Conservation (phyloP, 163 green algal species). For the Scenedesmus sp. region DNA sequence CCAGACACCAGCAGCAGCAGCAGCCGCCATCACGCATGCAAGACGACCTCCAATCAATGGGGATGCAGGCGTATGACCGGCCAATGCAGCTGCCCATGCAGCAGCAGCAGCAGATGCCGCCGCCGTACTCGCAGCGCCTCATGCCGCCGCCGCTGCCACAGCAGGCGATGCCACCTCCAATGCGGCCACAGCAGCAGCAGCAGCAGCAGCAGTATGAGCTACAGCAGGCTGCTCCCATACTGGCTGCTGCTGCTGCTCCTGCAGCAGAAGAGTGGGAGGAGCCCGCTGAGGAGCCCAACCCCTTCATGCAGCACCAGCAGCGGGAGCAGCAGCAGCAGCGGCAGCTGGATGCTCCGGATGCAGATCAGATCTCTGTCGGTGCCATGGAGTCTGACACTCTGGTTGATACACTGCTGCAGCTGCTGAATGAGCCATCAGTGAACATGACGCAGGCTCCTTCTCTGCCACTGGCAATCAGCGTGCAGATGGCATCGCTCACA, state of each 20-base stretch:
- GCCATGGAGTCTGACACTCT: slow-evolving; percentile 24
- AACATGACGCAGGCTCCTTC: neutral
- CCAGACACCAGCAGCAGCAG: slow-evolving; percentile 9
- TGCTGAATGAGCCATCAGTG: neutral
- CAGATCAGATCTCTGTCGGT: neutral
- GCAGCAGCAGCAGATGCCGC: slow-evolving; percentile 1
- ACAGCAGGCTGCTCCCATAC: neutral
- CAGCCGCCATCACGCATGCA: neutral
- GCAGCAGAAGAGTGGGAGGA: neutral
- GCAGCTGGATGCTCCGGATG: neutral
- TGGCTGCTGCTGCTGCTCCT: neutral
- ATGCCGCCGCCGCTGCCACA: neutral
- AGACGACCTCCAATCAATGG: neutral
- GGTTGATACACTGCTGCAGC: slow-evolving; percentile 35
- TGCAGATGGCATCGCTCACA: neutral
- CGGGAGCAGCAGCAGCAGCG: neutral
- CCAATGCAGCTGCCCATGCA: neutral
- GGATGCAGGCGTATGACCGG: neutral
- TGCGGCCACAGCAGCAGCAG: neutral
- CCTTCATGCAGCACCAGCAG: neutral
- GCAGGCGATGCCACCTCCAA: neutral
- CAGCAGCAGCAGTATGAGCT: neutral
- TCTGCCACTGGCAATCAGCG: neutral
- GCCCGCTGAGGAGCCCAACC: neutral
- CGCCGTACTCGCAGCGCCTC: neutral